Evolutionary conservation across 2,329 filamentous ascomycete genomes (phyloP).

Genomic region (Neonectria ditissima): DNA sequence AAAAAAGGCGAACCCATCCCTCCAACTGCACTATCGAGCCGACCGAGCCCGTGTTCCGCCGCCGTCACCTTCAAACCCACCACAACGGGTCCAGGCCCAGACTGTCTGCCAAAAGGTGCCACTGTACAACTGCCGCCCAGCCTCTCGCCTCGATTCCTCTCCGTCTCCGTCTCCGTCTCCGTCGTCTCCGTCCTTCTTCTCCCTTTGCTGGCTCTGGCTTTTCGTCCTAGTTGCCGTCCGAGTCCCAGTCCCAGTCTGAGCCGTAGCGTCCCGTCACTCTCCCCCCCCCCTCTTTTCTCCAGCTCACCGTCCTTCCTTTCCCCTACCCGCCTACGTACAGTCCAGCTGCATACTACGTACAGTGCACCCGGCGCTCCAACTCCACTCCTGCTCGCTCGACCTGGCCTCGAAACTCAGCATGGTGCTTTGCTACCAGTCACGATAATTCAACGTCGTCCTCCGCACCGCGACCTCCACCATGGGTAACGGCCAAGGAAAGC

Average conservation of each 20-base stretch:
- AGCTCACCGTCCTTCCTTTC: constrained; percentile 14
- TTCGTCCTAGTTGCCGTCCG: background rate
- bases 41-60: constrained; percentile 42
- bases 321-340: background rate
- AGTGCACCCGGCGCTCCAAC: constrained; percentile 40
- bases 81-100: constrained; percentile 35
- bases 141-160: constrained; percentile 21
- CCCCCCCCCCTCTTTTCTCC: constrained; percentile 18
- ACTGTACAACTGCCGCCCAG: constrained; percentile 36
- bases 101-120: constrained; percentile 35
- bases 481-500: constrained; percentile 97
- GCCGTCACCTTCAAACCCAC: constrained; percentile 41
- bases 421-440: constrained; percentile 45
- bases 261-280: constrained; percentile 3
- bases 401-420: constrained; percentile 44
- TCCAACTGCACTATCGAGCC: constrained; percentile 33
- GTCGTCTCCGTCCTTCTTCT: too few species aligned
- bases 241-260: constrained; percentile 1
- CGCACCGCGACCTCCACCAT: constrained; percentile 61
- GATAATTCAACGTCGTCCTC: constrained; percentile 47
- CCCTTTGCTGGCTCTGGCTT: constrained; percentile 13
- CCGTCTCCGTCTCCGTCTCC: constrained; percentile 17
- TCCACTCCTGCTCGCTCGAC: constrained; percentile 40
- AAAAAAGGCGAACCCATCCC: constrained; percentile 28
- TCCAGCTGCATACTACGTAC: constrained; percentile 19